Base-by-base conservation (phyloP, 1,284 basidiomycete species). In the Marasmius fiardii region DNA sequence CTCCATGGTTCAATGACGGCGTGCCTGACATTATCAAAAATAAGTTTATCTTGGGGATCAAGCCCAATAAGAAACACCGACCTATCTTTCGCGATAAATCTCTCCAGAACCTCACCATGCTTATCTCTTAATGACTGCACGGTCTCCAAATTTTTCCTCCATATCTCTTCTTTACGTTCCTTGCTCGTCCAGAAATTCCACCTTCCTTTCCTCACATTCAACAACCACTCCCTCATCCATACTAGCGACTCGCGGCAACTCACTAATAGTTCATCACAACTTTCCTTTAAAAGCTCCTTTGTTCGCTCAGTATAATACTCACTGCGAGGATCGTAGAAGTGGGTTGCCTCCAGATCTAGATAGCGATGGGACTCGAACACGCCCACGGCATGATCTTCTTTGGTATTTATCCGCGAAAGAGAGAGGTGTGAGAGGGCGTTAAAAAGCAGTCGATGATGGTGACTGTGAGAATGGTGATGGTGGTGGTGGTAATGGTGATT, bases 301-400 rank as follows among this genome's bases (percentile, higher is more conserved):
- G 79, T 76, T 55, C 75, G 74, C 45, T 76, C 73, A 2, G 82
- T 77, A 39, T 83, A 74, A 28, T 74, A 70, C 20, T 80, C 78
- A 4, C 78, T 74, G 62, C 81, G 72, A 0, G 78, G 80, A 54
- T 85, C 80, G n/a, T 72, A 68, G 33, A 84, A 69, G 43, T 77
- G 74, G 10, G 71, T 78, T 14, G 81, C 77, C 65, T 94, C 92
- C 4, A 93, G 73, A 60, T 92, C 83, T 64, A 92, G 77, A 66
- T 93, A 93, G 34, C 84, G 73, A 64, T 90, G 85, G 11, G 82
- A 84, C 69, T 94, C 92, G 62, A 93, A 93, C 8, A 92, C 83
- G 0, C 91, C 92, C 0, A 94, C 92, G 0, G 83, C 83, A 49
- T 64, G 73, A 44, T 61, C 31, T 71, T 58, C 2, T 68, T 64